Base-by-base conservation (phyloP, 2,329 filamentous ascomycete genomes). In the Dothistroma pini region DNA sequence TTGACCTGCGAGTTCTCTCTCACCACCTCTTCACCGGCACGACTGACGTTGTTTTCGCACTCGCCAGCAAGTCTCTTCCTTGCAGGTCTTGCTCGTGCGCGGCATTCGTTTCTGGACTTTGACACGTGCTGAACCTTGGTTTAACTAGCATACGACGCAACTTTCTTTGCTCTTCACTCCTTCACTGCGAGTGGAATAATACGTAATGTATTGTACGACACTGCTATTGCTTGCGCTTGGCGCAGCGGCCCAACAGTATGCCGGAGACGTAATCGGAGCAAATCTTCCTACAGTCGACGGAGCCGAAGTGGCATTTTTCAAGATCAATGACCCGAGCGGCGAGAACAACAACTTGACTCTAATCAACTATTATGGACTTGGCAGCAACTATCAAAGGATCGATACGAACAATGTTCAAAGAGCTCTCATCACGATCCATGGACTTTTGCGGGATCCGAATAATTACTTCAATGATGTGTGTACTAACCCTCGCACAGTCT, bases 291-390 rank as follows among this genome's bases (percentile, higher is more conserved):
- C 48, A 7, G 56, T 70, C 25, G 44, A 52, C 14, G 64, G 67
- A 32, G 58, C 63, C 14, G 69, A 70, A 48, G 58, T 70, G 41
- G 63, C 69, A n/a, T 75, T 68, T 66, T 75, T 71, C 66, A 72
- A 70, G 56, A 71, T 75, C 61, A 68, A 67, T 19, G 70, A 71
- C 48, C 57, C 63, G 1, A 58, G 59, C 29, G 64, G 63, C 25
- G 44, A 44, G 11, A 70, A 69, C 60, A 58, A 63, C 32, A 66
- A 70, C 56, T 57, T 71, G 34, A 73, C 70, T 4, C 56, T 73
- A 41, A 71, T 70, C 65, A 74, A 74, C 61, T 74, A 74, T 60
- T 70, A 69, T 38, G 69, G 67, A 11, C 66, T 63, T 34, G 66
- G 69, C 41, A 63, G 35, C 34, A 58, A 64, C 32, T 66, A 67